Conservation (phyloP, 306 rosid genomes). For the Urtica urens region DNA sequence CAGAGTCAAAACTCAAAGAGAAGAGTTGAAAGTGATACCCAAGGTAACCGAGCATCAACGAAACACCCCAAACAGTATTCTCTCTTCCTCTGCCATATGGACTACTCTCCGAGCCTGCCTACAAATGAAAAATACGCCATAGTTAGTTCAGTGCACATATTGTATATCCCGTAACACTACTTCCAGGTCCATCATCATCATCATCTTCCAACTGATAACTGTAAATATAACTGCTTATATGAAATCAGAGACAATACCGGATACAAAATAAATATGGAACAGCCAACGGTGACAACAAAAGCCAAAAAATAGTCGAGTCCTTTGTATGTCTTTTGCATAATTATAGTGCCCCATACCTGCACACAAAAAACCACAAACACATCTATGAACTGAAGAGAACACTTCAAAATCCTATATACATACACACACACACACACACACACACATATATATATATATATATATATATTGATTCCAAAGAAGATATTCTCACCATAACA, state of each 20-base stretch:
- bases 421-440: no score
- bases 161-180: no score
- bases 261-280: slow-evolving; percentile 75
- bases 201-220: slow-evolving; percentile 3
- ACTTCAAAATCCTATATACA: no score
- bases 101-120: slow-evolving; percentile 76
- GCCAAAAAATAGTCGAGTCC: slow-evolving; percentile 69
- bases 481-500: slow-evolving; percentile 95
- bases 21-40: slow-evolving; percentile 49
- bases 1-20: slow-evolving; percentile 7
- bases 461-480: no score
- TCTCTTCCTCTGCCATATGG: slow-evolving; percentile 86
- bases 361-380: slow-evolving; percentile 9
- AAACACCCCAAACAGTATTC: slow-evolving; percentile 87
- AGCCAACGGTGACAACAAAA: slow-evolving; percentile 72
- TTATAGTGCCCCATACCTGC: slow-evolving; percentile 89
- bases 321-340: slow-evolving; percentile 81
- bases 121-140: slow-evolving; percentile 23
- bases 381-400: no score
- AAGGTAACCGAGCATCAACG: slow-evolving; percentile 86
- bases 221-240: neutral
- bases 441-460: no score
- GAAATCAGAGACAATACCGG: slow-evolving; percentile 47
- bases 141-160: slow-evolving; percentile 18
- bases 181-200: slow-evolving; percentile 6